Conservation (phyloP, 306 rosid genomes). For the Castanopsis chinensis region DNA sequence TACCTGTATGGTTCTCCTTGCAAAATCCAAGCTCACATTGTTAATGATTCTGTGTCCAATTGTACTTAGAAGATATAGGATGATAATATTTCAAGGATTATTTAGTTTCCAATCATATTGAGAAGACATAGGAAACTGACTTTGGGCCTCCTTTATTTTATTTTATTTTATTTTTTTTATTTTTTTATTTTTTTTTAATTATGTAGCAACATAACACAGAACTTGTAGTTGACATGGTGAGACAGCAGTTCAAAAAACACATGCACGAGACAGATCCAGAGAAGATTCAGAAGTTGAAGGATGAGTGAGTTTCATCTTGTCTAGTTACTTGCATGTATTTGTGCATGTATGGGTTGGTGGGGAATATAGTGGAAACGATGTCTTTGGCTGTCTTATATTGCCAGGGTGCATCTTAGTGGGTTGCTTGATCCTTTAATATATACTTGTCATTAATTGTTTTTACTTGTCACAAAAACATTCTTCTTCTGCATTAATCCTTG, state of each 20-base stretch:
- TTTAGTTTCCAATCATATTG: neutral
- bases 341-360: conserved; percentile 2
- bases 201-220: conserved; percentile 75
- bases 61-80: neutral
- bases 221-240: conserved; percentile 74
- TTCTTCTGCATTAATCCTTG: neutral
- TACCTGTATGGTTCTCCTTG: neutral
- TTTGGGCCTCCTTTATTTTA: neutral
- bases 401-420: neutral
- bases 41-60: neutral
- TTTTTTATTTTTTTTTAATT: neutral
- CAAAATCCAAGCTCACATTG: neutral
- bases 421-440: neutral
- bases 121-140: conserved; percentile 16
- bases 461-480: neutral
- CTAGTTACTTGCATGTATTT: conserved; percentile 15
- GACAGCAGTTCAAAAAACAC: conserved; percentile 71
- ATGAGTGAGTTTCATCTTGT: conserved; percentile 61
- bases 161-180: neutral
- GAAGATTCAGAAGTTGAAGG: conserved; percentile 79
- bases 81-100: neutral
- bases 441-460: neutral
- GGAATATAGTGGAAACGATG: neutral
- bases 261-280: conserved; percentile 86
- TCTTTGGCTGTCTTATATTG: neutral